These are phyloP conservation scores for Suillus luteus DNA, from an alignment of 768 basidiomycete genomes.

Conservation along the genomic window DNA sequence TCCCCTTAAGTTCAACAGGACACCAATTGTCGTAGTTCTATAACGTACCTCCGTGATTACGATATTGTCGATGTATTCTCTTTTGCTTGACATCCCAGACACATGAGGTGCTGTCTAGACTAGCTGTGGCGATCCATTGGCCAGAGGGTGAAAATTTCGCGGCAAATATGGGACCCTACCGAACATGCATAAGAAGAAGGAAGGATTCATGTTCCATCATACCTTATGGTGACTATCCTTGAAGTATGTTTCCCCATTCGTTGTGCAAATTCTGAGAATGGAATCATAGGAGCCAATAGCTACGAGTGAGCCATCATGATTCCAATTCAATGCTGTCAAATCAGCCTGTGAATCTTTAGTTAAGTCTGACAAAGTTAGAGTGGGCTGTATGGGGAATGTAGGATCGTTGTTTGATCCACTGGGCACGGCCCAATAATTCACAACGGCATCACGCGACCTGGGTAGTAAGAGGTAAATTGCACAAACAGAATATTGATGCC, in stretches of 20 bases:
- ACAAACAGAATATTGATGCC: constrained; percentile 4
- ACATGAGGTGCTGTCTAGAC: constrained; percentile 75
- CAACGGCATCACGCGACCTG: constrained; percentile 76
- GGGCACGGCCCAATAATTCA: constrained; percentile 73
- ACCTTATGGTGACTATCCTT: constrained; percentile 67
- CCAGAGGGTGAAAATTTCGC: constrained; percentile 75
- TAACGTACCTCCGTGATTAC: constrained; percentile 60
- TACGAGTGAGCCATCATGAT: constrained; percentile 66
- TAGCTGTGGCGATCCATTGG: constrained; percentile 72
- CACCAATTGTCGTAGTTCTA: background rate
- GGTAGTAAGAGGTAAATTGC: constrained; percentile 12
- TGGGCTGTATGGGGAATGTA: constrained; percentile 33
- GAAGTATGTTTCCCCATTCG: constrained; percentile 63
- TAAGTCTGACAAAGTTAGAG: constrained; percentile 50
- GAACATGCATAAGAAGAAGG: constrained; percentile 24
- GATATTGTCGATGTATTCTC: constrained; percentile 61
- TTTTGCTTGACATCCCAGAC: constrained; percentile 76
- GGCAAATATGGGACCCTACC: constrained; percentile 79
- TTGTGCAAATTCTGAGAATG: constrained; percentile 66
- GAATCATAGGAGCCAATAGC: constrained; percentile 81
- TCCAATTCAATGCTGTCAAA: constrained; percentile 80
- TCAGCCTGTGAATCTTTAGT: constrained; percentile 54
- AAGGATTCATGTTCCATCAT: constrained; percentile 21
- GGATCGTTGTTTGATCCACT: constrained; percentile 30
- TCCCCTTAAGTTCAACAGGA: constrained; percentile 17